A percentile compares a stretch with the other conserved stretches of the same genome.
phyloP scores from a whole-genome alignment of 495 filamentous ascomycete species.

The Penicillium macrosclerotiorum region DNA sequence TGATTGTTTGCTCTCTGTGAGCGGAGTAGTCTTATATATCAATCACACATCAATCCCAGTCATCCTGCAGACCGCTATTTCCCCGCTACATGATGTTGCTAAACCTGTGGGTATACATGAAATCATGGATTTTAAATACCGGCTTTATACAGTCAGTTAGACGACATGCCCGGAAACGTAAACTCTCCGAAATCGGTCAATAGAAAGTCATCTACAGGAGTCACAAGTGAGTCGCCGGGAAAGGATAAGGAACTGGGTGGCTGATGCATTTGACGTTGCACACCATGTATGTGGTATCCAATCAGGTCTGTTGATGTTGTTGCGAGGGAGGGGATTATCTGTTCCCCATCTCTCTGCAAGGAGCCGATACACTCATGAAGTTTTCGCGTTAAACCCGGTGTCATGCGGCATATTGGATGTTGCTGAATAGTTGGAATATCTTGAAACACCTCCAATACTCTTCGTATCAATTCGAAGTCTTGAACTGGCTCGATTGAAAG shows the following conservation, averaged over 20 bases:
- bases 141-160: conserved; percentile 5
- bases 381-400: conserved; percentile 25
- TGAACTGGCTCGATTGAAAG: conserved; percentile 19
- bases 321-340: conserved; percentile 4
- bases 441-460: conserved; percentile 22
- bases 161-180: conserved; percentile 23
- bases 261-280: conserved; percentile 4
- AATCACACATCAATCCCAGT: too few species aligned
- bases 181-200: conserved; percentile 22
- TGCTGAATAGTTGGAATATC: conserved; percentile 19
- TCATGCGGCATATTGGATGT: conserved; percentile 30
- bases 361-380: conserved; percentile 22
- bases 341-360: conserved; percentile 5
- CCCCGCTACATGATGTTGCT: too few species aligned
- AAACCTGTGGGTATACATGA: too few species aligned
- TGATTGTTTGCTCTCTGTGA: too few species aligned
- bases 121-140: too few species aligned
- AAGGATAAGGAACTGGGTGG: conserved; percentile 10
- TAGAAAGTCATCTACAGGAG: conserved; percentile 20
- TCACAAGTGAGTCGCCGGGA: conserved; percentile 9
- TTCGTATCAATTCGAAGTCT: conserved; percentile 22
- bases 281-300: conserved; percentile 4
- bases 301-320: not conserved
- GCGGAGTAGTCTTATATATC: too few species aligned
- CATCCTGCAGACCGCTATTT: too few species aligned